Evolutionary conservation across 305 asterid genomes (phyloP).

Genomic region (Solanum hybrid): DNA sequence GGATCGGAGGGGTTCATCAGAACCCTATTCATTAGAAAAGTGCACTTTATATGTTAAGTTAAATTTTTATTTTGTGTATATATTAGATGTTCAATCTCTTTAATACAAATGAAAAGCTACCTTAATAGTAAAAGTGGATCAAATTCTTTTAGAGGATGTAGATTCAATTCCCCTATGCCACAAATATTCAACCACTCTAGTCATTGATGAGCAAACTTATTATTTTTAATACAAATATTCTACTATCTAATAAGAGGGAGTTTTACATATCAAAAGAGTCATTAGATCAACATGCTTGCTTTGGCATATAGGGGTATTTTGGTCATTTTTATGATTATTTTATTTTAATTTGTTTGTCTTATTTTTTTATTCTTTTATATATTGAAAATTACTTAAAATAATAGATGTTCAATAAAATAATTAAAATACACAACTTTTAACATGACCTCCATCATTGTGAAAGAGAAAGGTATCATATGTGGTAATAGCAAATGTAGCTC

Average conservation of each 20-base stretch:
- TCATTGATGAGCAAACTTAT: neutral
- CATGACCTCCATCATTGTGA: neutral
- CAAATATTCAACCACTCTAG: neutral
- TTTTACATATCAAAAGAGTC: neutral
- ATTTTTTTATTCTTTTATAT: too few species aligned
- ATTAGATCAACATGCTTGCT: neutral
- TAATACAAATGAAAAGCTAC: neutral
- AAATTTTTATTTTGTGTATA: neutral
- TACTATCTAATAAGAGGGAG: neutral
- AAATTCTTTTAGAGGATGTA: neutral
- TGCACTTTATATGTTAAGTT: neutral
- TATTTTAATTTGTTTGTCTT: too few species aligned
- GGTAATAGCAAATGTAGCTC: neutral
- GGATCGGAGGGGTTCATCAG: neutral
- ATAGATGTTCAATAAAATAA: neutral
- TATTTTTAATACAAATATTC: neutral
- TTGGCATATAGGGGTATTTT: neutral
- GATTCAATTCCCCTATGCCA: neutral
- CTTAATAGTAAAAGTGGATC: neutral
- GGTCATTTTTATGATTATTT: neutral
- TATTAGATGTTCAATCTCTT: neutral
- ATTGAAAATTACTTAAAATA: neutral
- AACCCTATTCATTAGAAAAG: neutral
- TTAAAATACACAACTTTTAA: neutral
- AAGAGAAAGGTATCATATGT: neutral